phyloP scores from a whole-genome alignment of 2,329 filamentous ascomycete genomes.

The Aspergillus proliferans region DNA sequence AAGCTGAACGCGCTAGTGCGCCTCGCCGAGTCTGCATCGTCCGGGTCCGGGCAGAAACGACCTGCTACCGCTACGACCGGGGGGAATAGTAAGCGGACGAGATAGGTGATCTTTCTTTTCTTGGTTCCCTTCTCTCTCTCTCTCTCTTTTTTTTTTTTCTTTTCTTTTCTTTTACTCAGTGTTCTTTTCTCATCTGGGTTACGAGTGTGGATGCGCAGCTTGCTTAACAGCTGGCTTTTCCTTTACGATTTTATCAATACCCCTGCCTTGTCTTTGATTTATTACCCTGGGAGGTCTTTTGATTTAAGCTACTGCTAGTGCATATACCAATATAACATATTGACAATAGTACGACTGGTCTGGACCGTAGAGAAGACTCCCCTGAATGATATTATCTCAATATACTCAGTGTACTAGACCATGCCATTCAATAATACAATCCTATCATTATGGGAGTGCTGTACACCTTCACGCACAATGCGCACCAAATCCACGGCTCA shows the following conservation, averaged over 20 bases:
- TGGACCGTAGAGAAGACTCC: too few species aligned
- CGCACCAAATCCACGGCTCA: neutral
- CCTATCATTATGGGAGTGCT: too few species aligned
- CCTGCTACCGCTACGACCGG: conserved; percentile 19
- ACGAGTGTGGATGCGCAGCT: neutral
- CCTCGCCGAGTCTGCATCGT: conserved; percentile 17
- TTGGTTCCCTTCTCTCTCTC: neutral
- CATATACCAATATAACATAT: neutral
- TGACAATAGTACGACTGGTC: too few species aligned
- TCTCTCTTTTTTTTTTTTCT: neutral
- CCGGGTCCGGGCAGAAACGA: conserved; percentile 26
- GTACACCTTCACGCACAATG: neutral
- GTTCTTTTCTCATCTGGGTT: neutral
- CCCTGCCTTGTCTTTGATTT: neutral
- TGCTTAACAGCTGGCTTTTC: neutral
- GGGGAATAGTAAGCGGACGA: conserved; percentile 26
- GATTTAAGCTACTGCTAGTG: too few species aligned
- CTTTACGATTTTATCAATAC: conserved; percentile 1
- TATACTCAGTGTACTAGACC: too few species aligned
- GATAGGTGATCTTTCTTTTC: conserved; percentile 13
- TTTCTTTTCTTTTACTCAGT: neutral
- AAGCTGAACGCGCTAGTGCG: conserved; percentile 28
- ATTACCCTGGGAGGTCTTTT: neutral
- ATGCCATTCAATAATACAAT: too few species aligned
- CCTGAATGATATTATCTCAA: too few species aligned